Evolutionary conservation across 441 rosid genomes (phyloP).

Genomic region (Erodium texanum): DNA sequence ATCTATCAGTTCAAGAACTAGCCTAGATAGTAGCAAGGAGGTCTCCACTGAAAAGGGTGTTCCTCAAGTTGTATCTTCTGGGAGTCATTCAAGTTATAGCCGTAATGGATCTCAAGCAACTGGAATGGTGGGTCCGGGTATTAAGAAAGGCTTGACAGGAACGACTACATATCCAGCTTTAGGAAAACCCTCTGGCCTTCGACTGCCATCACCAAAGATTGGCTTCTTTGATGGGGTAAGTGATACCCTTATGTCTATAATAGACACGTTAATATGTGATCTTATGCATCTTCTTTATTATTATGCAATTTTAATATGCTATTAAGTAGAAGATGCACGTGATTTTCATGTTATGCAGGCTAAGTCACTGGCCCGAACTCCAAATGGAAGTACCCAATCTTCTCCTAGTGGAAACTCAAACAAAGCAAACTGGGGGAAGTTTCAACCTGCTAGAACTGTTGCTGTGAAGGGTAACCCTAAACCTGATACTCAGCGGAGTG

Average conservation of each 20-base stretch:
- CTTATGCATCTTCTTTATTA: neutral
- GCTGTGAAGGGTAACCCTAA: slow-evolving; percentile 24
- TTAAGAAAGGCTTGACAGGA: slow-evolving; percentile 31
- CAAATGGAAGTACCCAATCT: slow-evolving; percentile 35
- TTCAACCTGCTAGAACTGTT: slow-evolving; percentile 35
- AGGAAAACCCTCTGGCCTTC: slow-evolving; percentile 70
- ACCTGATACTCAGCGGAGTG: slow-evolving; percentile 28
- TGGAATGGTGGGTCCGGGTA: slow-evolving; percentile 19
- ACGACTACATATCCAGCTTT: slow-evolving; percentile 32
- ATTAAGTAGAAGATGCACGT: slow-evolving; percentile 6
- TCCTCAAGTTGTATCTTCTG: slow-evolving; percentile 29
- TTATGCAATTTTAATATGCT: neutral
- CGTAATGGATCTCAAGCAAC: slow-evolving; percentile 27
- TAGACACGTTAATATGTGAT: neutral
- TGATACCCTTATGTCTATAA: slow-evolving; percentile 19
- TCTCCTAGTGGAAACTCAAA: slow-evolving; percentile 28
- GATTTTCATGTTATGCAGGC: slow-evolving; percentile 38
- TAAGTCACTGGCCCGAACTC: slow-evolving; percentile 39
- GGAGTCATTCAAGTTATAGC: slow-evolving; percentile 6
- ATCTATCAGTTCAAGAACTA: slow-evolving; percentile 35
- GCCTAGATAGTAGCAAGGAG: slow-evolving; percentile 30
- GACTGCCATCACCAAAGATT: slow-evolving; percentile 89
- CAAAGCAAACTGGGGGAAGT: slow-evolving; percentile 38
- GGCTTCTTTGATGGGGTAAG: slow-evolving; percentile 98
- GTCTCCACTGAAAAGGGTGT: slow-evolving; percentile 16